Evolutionary conservation across 129 eudicot genomes (phyloP).

Genomic region (Pulicaria dysenterica): DNA sequence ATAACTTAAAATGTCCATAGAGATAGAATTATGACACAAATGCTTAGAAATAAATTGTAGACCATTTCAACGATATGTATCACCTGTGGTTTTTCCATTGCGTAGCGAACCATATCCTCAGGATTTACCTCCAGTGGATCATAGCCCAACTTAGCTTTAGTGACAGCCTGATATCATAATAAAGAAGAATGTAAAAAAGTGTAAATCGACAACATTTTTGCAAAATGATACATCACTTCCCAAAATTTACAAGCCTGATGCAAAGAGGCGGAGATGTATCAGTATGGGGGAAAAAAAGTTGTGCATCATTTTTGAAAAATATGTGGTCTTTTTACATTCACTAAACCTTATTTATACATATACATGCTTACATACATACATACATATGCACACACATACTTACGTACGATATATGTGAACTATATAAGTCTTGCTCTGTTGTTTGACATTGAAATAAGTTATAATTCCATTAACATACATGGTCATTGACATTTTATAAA

Average conservation of each 20-base stretch:
- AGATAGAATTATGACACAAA: neutral
- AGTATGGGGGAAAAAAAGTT: no score
- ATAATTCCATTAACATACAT: neutral
- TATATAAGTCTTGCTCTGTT: neutral
- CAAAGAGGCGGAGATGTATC: no score
- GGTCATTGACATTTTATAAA: neutral
- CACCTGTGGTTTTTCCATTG: slow-evolving; percentile 96
- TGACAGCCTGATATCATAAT: slow-evolving; percentile 73
- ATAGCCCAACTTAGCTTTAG: slow-evolving; percentile 94
- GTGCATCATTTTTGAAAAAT: no score
- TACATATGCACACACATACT: neutral
- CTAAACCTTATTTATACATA: no score
- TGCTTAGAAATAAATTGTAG: neutral
- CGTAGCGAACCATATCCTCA: slow-evolving; percentile 98
- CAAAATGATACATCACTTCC: neutral
- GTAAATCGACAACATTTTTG: neutral
- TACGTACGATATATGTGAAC: slow-evolving; percentile 9
- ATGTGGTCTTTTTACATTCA: no score
- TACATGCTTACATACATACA: neutral
- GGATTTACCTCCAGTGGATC: slow-evolving; percentile 99
- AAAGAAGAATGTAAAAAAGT: neutral
- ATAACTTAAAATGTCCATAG: slow-evolving; percentile 3
- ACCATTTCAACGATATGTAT: slow-evolving; percentile 26
- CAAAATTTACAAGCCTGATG: no score
- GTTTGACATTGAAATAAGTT: neutral